A percentile compares a stretch with the other conserved stretches of the same genome.
Conservation (phyloP, 2,329 filamentous ascomycete genomes). For the Diaporthe eres region DNA sequence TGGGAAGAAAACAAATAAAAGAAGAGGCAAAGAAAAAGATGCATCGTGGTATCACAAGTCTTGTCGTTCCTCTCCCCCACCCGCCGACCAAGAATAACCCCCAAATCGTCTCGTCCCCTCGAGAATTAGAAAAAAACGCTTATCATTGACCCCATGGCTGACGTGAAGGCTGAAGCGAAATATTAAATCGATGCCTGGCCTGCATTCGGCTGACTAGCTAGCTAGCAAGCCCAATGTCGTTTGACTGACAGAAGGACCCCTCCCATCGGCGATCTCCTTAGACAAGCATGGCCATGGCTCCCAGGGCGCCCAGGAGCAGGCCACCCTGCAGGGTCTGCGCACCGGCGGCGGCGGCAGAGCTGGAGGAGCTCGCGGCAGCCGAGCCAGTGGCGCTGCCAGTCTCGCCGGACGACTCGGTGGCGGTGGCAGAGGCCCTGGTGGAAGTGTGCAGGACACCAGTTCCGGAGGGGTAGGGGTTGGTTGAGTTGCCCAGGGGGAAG, state of each 20-base stretch:
- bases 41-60: constrained; percentile 42
- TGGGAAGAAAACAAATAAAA: constrained; percentile 25
- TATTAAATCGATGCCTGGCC: constrained; percentile 27
- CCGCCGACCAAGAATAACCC: constrained; percentile 28
- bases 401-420: constrained; percentile 3
- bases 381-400: constrained; percentile 47
- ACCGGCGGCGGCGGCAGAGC: constrained; percentile 34
- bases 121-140: constrained; percentile 37
- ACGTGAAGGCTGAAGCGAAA: constrained; percentile 32
- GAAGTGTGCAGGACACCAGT: constrained; percentile 31
- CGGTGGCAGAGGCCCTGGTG: constrained; percentile 19
- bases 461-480: constrained; percentile 47
- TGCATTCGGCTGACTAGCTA: background rate
- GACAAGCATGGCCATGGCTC: constrained; percentile 40
- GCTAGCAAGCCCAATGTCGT: constrained; percentile 4
- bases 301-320: constrained; percentile 39
- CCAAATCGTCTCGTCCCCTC: constrained; percentile 34
- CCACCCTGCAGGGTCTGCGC: constrained; percentile 37
- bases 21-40: constrained; percentile 22
- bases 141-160: constrained; percentile 38
- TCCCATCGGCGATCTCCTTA: background rate
- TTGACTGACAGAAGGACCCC: background rate
- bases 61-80: constrained; percentile 19
- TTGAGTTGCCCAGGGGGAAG: constrained; percentile 54
- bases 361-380: constrained; percentile 45